phyloP scores from a whole-genome alignment of 2,329 filamentous ascomycete genomes.

The Paraphaeosphaeria sporulosa region DNA sequence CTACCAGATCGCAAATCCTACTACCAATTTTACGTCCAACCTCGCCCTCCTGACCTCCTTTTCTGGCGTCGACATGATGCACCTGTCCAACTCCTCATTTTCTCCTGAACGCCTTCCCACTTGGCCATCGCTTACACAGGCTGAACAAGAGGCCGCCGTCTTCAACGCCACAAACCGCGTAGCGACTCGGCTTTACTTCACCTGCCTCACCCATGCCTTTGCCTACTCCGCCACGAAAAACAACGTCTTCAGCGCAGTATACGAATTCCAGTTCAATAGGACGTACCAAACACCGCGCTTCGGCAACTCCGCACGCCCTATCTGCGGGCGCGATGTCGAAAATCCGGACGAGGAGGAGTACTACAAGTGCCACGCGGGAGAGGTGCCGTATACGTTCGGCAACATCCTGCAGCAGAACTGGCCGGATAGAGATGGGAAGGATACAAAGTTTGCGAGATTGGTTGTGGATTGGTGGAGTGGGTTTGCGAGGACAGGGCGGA shows the following conservation, averaged over 20 bases:
- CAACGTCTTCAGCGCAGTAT: slow-evolving; percentile 41
- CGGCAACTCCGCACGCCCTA: slow-evolving; percentile 23
- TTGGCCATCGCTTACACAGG: slow-evolving; percentile 23
- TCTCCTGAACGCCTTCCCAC: slow-evolving; percentile 27
- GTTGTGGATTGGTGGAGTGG: slow-evolving; percentile 42
- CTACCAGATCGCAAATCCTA: slow-evolving; percentile 35
- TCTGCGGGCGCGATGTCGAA: slow-evolving; percentile 37
- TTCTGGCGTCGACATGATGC: not conserved
- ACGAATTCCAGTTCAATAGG: slow-evolving; percentile 52
- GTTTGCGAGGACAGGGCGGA: slow-evolving; percentile 44
- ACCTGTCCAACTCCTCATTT: slow-evolving; percentile 23
- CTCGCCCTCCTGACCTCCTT: not conserved
- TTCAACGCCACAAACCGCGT: slow-evolving; percentile 48
- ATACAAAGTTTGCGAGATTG: slow-evolving; percentile 45
- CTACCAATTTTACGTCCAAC: slow-evolving; percentile 16
- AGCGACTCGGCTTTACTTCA: slow-evolving; percentile 43
- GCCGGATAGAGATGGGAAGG: slow-evolving; percentile 48
- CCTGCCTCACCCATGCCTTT: slow-evolving; percentile 47
- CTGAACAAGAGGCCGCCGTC: slow-evolving; percentile 38
- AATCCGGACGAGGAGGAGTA: slow-evolving; percentile 49
- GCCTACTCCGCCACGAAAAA: slow-evolving; percentile 45
- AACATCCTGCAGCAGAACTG: slow-evolving; percentile 40
- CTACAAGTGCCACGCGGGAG: slow-evolving; percentile 54
- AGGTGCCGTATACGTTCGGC: slow-evolving; percentile 51
- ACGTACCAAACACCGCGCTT: slow-evolving; percentile 50